Conservation (phyloP, 129 eudicot genomes). For the Chrysanthemum lavandulifolium region DNA sequence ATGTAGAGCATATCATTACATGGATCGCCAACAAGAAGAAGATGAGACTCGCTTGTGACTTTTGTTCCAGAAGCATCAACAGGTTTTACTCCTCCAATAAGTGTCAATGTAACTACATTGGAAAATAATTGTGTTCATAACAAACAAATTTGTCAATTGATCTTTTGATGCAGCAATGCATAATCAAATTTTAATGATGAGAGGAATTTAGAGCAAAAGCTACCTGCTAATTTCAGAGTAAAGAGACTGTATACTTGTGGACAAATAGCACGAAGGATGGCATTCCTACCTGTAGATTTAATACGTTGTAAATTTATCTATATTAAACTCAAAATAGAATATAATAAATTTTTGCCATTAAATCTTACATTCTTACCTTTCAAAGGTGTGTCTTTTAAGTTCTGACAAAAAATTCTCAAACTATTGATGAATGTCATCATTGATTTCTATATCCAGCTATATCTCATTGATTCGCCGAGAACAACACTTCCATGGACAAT, state of each 20-base stretch:
- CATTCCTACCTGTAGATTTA: constrained; percentile 68
- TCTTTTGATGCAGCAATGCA: constrained; percentile 18
- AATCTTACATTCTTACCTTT: constrained; percentile 47
- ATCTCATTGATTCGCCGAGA: constrained; percentile 69
- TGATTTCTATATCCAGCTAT: constrained; percentile 71
- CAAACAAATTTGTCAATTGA: neutral
- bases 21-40: constrained; percentile 98
- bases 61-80: constrained; percentile 97
- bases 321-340: constrained; percentile 17
- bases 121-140: constrained; percentile 21
- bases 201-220: constrained; percentile 10
- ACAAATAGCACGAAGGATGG: constrained; percentile 83
- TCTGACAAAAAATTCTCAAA: constrained; percentile 75
- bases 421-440: constrained; percentile 56
- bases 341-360: constrained; percentile 7
- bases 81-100: constrained; percentile 98
- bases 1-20: constrained; percentile 39
- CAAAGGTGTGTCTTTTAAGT: constrained; percentile 65
- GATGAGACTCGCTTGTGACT: constrained; percentile 94
- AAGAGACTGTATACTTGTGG: constrained; percentile 95
- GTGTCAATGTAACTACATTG: constrained; percentile 77
- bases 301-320: neutral
- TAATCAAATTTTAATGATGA: neutral
- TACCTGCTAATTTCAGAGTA: constrained; percentile 96
- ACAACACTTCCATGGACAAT: neutral